Conservation (phyloP, 495 filamentous ascomycete species). For the Lasiosphaeria hispida region DNA sequence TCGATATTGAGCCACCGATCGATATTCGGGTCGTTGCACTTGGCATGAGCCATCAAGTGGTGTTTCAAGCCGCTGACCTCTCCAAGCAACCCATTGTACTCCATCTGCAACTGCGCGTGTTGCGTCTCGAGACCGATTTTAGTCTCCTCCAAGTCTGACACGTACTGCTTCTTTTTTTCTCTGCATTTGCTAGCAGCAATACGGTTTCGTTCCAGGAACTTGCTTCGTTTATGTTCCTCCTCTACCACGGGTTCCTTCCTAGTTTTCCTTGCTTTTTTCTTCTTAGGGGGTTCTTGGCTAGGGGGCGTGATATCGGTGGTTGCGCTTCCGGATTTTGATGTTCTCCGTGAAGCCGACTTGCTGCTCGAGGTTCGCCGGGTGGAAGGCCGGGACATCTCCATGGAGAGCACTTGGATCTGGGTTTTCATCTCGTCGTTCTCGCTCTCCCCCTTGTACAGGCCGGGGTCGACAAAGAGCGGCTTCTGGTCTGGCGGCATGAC, state of each 20-base stretch:
- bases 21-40: slow-evolving; percentile 55
- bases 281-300: slow-evolving; percentile 21
- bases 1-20: slow-evolving; percentile 46
- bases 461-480: slow-evolving; percentile 28
- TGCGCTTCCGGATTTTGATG: slow-evolving; percentile 20
- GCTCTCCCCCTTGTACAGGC: slow-evolving; percentile 21
- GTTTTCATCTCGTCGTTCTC: slow-evolving; percentile 21
- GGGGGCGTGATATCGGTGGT: slow-evolving; percentile 28
- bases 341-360: slow-evolving; percentile 23
- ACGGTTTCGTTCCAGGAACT: slow-evolving; percentile 76
- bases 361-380: slow-evolving; percentile 25
- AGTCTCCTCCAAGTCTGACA: slow-evolving; percentile 56
- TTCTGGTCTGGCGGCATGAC: slow-evolving; percentile 16
- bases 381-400: slow-evolving; percentile 19
- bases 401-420: slow-evolving; percentile 20
- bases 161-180: slow-evolving; percentile 80
- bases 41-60: slow-evolving; percentile 57
- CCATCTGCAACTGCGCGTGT: slow-evolving; percentile 35
- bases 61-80: slow-evolving; percentile 57
- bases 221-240: slow-evolving; percentile 35
- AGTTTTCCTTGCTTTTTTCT: slow-evolving; percentile 16
- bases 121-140: slow-evolving; percentile 39
- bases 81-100: slow-evolving; percentile 38
- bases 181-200: slow-evolving; percentile 84
- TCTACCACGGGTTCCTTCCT: slow-evolving; percentile 17